Evolutionary conservation across 2,329 filamentous ascomycete species (phyloP).

Genomic region (Coleophoma cylindrospora): DNA sequence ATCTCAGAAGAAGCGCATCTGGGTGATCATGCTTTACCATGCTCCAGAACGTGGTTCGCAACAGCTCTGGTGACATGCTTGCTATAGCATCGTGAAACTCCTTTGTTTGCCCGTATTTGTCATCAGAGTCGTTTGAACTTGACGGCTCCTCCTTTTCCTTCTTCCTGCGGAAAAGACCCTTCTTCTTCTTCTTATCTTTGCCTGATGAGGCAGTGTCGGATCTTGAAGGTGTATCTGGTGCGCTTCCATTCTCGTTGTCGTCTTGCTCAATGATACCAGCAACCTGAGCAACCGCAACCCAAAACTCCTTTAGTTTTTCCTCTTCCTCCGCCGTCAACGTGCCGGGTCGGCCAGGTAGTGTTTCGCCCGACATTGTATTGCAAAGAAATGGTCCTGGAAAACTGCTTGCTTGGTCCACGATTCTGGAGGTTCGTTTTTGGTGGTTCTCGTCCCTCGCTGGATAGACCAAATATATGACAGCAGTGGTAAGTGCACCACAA

Average conservation of each 20-base stretch:
- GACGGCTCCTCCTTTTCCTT: slow-evolving; percentile 46
- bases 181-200: slow-evolving; percentile 59
- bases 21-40: slow-evolving; percentile 97
- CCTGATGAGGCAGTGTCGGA: slow-evolving; percentile 16
- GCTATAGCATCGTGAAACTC: slow-evolving; percentile 79
- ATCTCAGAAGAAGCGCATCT: slow-evolving; percentile 76
- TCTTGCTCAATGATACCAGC: slow-evolving; percentile 55
- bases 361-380: slow-evolving; percentile 34
- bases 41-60: slow-evolving; percentile 79
- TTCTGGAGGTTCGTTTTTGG: too few species aligned
- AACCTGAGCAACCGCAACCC: slow-evolving; percentile 70
- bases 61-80: slow-evolving; percentile 69
- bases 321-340: slow-evolving; percentile 90
- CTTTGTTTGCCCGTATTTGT: slow-evolving; percentile 90
- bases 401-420: too few species aligned
- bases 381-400: too few species aligned
- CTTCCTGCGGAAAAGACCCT: slow-evolving; percentile 68
- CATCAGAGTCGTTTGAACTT: slow-evolving; percentile 51
- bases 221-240: slow-evolving; percentile 13
- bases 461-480: not conserved
- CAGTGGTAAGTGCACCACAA: not conserved
- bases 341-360: slow-evolving; percentile 68
- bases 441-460: not conserved
- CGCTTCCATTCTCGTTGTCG: slow-evolving; percentile 12
- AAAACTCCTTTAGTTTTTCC: slow-evolving; percentile 81